Evolutionary conservation across 441 rosid species (phyloP).

Genomic region (Melastoma candidum): DNA sequence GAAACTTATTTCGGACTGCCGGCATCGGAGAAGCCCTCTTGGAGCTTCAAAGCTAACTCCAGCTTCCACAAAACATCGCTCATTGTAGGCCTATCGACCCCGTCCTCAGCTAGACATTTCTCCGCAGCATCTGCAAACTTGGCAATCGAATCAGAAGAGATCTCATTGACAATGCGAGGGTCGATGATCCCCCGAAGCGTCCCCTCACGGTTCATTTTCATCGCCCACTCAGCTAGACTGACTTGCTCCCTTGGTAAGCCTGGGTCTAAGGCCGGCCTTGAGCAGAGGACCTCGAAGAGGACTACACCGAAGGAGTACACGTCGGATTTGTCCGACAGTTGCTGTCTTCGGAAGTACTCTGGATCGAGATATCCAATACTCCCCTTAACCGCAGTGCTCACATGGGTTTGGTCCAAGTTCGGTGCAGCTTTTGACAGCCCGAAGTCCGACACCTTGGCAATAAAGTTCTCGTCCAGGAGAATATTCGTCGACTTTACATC

Average conservation of each 20-base stretch:
- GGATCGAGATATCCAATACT: slow-evolving; percentile 64
- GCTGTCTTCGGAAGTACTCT: slow-evolving; percentile 53
- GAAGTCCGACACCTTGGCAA: slow-evolving; percentile 51
- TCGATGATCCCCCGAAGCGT: slow-evolving; percentile 42
- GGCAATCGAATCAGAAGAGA: slow-evolving; percentile 31
- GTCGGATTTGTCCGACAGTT: slow-evolving; percentile 54
- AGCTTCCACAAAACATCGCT: slow-evolving; percentile 63
- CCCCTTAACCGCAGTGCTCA: slow-evolving; percentile 60
- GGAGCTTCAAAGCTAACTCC: slow-evolving; percentile 54
- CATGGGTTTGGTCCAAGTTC: slow-evolving; percentile 36
- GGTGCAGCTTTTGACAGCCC: slow-evolving; percentile 55
- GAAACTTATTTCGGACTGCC: slow-evolving; percentile 21
- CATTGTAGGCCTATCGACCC: slow-evolving; percentile 56
- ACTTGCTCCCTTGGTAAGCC: slow-evolving; percentile 45
- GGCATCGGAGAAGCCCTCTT: slow-evolving; percentile 32
- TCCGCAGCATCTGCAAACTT: slow-evolving; percentile 53
- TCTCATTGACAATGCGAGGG: slow-evolving; percentile 31
- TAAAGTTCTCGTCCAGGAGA: slow-evolving; percentile 48
- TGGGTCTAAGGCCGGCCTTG: slow-evolving; percentile 49
- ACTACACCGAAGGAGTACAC: slow-evolving; percentile 65
- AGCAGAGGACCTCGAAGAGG: slow-evolving; percentile 48
- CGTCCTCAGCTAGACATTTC: slow-evolving; percentile 60
- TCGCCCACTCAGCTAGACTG: slow-evolving; percentile 52
- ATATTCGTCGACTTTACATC: slow-evolving; percentile 63
- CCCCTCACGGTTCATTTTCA: slow-evolving; percentile 46